Conservation (phyloP, 305 asterid genomes). For the Withania somnifera region DNA sequence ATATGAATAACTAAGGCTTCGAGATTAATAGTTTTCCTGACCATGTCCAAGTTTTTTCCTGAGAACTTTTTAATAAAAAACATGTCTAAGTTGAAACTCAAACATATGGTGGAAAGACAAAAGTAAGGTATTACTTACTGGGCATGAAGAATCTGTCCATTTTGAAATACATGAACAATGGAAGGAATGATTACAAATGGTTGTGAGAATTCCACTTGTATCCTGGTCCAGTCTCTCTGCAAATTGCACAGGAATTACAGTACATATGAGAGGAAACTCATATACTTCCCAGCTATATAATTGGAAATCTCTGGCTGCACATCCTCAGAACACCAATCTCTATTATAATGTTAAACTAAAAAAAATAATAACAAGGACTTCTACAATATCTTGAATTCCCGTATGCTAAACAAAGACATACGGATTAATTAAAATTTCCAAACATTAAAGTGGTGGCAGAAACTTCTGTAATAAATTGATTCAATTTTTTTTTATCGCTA, state of each 20-base stretch:
- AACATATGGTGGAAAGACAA: neutral
- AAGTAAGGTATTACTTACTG: constrained; percentile 37
- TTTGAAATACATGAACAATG: constrained; percentile 98
- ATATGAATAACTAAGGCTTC: neutral
- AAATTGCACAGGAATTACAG: constrained; percentile 7
- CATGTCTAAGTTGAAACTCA: neutral
- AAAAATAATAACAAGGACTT: neutral
- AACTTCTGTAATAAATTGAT: neutral
- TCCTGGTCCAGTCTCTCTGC: constrained; percentile 92
- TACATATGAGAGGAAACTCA: neutral
- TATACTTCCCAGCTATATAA: constrained; percentile 8
- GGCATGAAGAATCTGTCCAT: constrained; percentile 99
- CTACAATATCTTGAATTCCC: neutral
- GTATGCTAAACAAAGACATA: neutral
- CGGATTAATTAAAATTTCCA: neutral
- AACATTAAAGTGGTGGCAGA: neutral
- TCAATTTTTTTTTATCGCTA: neutral
- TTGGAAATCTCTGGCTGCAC: neutral
- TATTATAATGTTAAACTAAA: neutral
- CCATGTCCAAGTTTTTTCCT: neutral
- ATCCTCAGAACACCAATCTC: constrained; percentile 7
- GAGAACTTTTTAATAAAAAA: neutral
- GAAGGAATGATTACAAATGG: constrained; percentile 95
- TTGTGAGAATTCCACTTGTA: constrained; percentile 76
- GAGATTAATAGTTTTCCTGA: neutral